Base-by-base conservation (phyloP, 2,329 filamentous ascomycete species). In the Scopulariopsis brevicaulis region DNA sequence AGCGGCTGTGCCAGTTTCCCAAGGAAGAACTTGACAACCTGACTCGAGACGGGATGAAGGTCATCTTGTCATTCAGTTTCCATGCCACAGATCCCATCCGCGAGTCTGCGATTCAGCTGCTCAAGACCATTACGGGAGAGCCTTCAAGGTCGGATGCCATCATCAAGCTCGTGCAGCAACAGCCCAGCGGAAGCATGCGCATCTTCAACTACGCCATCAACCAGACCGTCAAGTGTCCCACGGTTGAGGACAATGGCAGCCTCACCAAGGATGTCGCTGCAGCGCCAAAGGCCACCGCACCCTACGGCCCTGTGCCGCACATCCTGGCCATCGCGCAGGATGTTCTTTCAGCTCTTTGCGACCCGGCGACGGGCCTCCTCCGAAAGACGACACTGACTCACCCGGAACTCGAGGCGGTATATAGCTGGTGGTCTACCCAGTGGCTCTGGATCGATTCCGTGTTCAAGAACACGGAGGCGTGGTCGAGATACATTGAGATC, bases 371-470 rank as follows among this genome's bases (percentile, higher is more conserved):
- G 2, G 84, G 84, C 53, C 74, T 84, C 56, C 68, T 84, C 55
- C 74, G 81, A 62, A 74, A 75, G n/a, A 78, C 71, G 55, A 68
- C 71, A n/a, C 66, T 91, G 32, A 80, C 82, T 32, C 68, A 75
- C 1, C 79, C 78, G 59, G 87, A 93, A 63, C 78, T 81, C 14
- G 76, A 81, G 40, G 82, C 85, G 3, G 78, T 95, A 15, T 79
- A 87, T 66, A 81, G 80, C 40, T 90, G 95, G 74, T 99, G 95
- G 95, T 81, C 84, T 60, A 82, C 83, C 59, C 82, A 92, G 64
- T 99, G 95, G 95, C 80, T 82, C 59, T 85, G 85, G 53, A 78
- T 97, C 51, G 86, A 86, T 50, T 85, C 87, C 58, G 89, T 93
- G 18, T 96, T 96, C 66, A 78, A 84, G 50, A 84, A 86, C 60